A percentile compares a stretch with the other conserved stretches of the same genome.
phyloP scores from a whole-genome alignment of 164 flowering plant species.

The Tinospora cordifolia region DNA sequence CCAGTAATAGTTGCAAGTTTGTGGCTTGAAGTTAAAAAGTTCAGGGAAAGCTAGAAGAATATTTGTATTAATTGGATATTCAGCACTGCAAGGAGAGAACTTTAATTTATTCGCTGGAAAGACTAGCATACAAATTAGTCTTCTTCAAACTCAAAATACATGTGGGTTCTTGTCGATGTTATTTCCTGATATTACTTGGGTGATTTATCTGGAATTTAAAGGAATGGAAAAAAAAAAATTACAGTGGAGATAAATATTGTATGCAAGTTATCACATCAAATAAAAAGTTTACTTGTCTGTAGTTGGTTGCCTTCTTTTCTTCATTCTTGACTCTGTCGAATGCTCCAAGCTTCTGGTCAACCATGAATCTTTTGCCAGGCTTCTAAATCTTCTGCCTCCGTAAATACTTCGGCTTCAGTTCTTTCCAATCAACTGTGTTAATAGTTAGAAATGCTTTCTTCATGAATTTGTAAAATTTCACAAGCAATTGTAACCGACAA shows the following conservation, averaged over 20 bases:
- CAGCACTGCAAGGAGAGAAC: too few relatives aligned
- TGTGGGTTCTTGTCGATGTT: background rate
- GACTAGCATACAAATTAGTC: background rate
- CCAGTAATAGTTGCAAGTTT: constrained; percentile 20
- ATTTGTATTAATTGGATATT: background rate
- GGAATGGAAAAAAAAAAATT: background rate
- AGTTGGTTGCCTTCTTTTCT: background rate
- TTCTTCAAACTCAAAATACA: background rate
- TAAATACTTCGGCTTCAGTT: too few relatives aligned
- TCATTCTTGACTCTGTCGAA: background rate
- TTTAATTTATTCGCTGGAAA: too few relatives aligned
- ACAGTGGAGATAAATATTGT: background rate
- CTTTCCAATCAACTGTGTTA: too few relatives aligned
- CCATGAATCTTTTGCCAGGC: too few relatives aligned
- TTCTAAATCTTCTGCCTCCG: too few relatives aligned
- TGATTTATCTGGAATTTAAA: background rate
- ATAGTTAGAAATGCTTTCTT: too few relatives aligned
- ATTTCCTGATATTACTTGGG: background rate
- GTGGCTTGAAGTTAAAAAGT: constrained; percentile 9
- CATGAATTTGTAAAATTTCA: too few relatives aligned
- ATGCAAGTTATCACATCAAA: background rate
- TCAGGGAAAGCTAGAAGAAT: background rate
- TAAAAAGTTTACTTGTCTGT: background rate
- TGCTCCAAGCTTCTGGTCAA: background rate
- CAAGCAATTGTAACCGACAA: background rate